Conservation (phyloP, 176 grass and related monocot genomes). For the Pharus latifolius region DNA sequence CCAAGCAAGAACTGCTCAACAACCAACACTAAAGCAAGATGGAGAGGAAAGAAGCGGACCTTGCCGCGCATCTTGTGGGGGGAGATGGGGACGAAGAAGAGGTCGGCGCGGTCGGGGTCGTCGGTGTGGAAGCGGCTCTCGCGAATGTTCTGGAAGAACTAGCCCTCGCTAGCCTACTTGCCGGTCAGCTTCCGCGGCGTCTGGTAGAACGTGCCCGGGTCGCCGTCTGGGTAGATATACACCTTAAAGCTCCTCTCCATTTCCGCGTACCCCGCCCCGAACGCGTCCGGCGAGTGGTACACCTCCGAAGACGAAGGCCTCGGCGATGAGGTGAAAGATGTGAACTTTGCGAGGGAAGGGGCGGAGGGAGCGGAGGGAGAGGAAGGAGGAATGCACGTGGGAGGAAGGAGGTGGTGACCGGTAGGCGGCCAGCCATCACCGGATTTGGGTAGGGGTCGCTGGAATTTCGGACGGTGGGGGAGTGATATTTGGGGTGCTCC, state of each 20-base stretch:
- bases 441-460: constrained; percentile 27
- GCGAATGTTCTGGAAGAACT: constrained; percentile 98
- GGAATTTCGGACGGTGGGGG: constrained; percentile 25
- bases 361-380: not conserved
- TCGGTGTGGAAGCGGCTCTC: constrained; percentile 66
- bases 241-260: constrained; percentile 30
- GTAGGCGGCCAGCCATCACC: constrained; percentile 8
- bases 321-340: not conserved
- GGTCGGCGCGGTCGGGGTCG: constrained; percentile 51
- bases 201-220: constrained; percentile 26
- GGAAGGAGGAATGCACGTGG: not conserved
- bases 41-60: too few relatives aligned
- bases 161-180: constrained; percentile 94
- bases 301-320: not conserved
- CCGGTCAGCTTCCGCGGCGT: constrained; percentile 92
- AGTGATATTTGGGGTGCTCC: too few relatives aligned
- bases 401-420: not conserved
- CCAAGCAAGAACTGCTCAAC: too few relatives aligned
- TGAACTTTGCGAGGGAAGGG: not conserved
- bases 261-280: not conserved
- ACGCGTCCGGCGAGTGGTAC: constrained; percentile 15
- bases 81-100: constrained; percentile 90
- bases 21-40: too few relatives aligned
- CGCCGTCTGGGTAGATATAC: constrained; percentile 13
- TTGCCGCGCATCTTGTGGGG: constrained; percentile 95